Base-by-base conservation (phyloP, 129 eudicot species). In the Tagetes erecta region DNA sequence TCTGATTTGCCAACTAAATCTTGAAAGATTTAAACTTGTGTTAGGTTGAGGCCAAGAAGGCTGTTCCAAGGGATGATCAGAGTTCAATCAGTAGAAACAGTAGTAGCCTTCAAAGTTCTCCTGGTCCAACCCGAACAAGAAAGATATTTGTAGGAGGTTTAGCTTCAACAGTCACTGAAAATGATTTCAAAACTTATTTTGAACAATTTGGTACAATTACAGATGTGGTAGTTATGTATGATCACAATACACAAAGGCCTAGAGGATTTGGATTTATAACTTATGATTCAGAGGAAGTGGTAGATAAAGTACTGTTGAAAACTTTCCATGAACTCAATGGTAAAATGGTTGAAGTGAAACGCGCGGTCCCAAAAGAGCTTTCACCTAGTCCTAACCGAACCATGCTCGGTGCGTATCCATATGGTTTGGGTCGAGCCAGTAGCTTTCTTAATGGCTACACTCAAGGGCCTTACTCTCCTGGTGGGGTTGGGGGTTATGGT, bases 161-260 rank as follows among this genome's bases (percentile, higher is more conserved):
- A 76, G 90, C 90, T 41, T 88, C 94, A 62, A 83, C 84, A 5
- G 89, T 88, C 36, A 85, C 94, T 0, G 94, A 88, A 68, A 78
- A 44, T 3, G 94, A 88, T 50, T 88, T 88, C 56, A 88, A 83
- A 63, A 65, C 8, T 64, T 88, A 88, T 41, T 88, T 88, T 69
- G 90, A 87, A 79, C 93, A 87, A 70, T 87, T 87, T 46, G 93
- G 93, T 62, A 82, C 83, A 1, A 84, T 87, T 55, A 88, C 94
- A 33, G 94, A 88, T 73, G 94, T 86, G 10, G 94, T 88, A 9
- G 94, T 88, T 75, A 88, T 88, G 94, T 88, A 88, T 51, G 94
- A 88, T 79, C 94, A 88, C 74, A 83, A 88, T 56, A 88, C 94
- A 10, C 90, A 83, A 68, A 73, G 94, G 55, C 94, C 94, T 72